Conservation (phyloP, 257 asterid genomes). For the Mitragyna speciosa region DNA sequence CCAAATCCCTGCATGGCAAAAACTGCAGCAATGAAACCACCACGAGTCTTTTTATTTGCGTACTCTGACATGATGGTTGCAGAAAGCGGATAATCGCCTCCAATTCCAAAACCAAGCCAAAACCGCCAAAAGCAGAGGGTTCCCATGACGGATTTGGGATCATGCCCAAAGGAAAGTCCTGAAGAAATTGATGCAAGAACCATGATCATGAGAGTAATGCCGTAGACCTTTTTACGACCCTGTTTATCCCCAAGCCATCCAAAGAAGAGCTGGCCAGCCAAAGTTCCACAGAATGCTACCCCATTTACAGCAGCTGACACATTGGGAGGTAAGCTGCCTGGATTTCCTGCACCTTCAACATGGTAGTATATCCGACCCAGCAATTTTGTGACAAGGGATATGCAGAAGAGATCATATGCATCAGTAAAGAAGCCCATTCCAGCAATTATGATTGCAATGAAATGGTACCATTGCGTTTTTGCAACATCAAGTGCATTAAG, state of each 20-base stretch:
- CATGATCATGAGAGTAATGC: slow-evolving; percentile 54
- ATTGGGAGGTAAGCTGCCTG: slow-evolving; percentile 57
- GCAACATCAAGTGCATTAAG: slow-evolving; percentile 55
- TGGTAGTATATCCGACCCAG: slow-evolving; percentile 64
- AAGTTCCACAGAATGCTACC: slow-evolving; percentile 57
- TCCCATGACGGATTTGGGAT: slow-evolving; percentile 38
- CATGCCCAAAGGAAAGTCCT: slow-evolving; percentile 49
- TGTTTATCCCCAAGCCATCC: slow-evolving; percentile 64
- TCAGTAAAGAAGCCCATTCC: slow-evolving; percentile 74
- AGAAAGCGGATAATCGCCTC: slow-evolving; percentile 65
- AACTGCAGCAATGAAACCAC: slow-evolving; percentile 60
- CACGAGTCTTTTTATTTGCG: slow-evolving; percentile 60
- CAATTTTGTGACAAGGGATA: slow-evolving; percentile 62
- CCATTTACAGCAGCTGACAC: slow-evolving; percentile 61
- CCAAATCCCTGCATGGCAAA: slow-evolving; percentile 75
- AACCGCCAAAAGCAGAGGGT: slow-evolving; percentile 61
- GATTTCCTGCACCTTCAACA: slow-evolving; percentile 43
- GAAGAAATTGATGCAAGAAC: slow-evolving; percentile 40
- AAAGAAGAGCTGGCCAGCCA: slow-evolving; percentile 60
- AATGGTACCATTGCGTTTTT: slow-evolving; percentile 63
- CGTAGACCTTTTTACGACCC: slow-evolving; percentile 58
- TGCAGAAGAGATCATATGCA: slow-evolving; percentile 63
- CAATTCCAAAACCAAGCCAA: slow-evolving; percentile 68
- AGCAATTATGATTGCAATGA: slow-evolving; percentile 57
- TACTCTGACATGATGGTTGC: slow-evolving; percentile 74